Evolutionary conservation across 495 filamentous ascomycete genomes (phyloP).

Genomic region (Annulohypoxylon nitens): DNA sequence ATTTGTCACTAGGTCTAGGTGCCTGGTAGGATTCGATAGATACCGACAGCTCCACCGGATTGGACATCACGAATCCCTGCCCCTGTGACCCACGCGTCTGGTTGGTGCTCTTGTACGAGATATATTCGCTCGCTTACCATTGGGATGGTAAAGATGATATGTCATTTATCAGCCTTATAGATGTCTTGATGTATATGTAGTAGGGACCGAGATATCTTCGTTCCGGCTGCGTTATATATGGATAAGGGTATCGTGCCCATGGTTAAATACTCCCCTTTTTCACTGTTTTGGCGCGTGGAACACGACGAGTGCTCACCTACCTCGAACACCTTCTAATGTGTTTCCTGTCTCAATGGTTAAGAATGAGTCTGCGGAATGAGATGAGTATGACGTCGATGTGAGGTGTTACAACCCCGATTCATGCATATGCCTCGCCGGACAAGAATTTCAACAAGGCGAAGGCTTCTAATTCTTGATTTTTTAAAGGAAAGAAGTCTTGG

Average conservation of each 20-base stretch:
- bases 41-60: conserved; percentile 24
- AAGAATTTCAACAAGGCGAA: not conserved
- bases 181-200: not conserved
- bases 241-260: not conserved
- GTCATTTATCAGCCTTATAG: conserved; percentile 12
- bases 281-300: not conserved
- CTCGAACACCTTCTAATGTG: not conserved
- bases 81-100: conserved; percentile 15
- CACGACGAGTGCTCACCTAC: not conserved
- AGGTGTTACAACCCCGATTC: not conserved
- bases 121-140: conserved; percentile 1
- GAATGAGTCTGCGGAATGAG: not conserved
- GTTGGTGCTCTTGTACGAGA: conserved; percentile 1
- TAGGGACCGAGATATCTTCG: not conserved
- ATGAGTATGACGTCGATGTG: not conserved
- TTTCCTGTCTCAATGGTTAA: not conserved
- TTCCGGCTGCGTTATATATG: not conserved
- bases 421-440: not conserved
- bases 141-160: conserved; percentile 1
- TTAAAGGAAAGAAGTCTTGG: not conserved
- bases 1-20: conserved; percentile 28
- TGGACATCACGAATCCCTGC: conserved; percentile 4
- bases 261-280: not conserved
- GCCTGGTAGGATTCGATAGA: conserved; percentile 21
- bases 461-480: not conserved